Evolutionary conservation across 371 early-diverging fungal genomes (phyloP), one percentile per base, ranked within the genome.

Genomic region (Mortierella polycephala): DNA sequence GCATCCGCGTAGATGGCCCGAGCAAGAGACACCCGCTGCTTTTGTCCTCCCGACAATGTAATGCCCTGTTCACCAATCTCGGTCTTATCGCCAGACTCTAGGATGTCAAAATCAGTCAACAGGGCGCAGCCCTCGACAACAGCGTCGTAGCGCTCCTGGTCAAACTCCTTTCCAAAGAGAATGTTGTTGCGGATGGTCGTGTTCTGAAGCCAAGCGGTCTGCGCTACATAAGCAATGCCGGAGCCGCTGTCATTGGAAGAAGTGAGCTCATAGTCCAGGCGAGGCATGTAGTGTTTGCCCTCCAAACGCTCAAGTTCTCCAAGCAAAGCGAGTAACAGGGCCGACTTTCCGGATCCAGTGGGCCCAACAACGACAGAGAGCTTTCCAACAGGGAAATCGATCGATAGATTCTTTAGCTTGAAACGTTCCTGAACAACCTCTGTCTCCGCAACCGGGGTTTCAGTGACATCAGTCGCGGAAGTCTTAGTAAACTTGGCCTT

Each of bases 31-130:
- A 96, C 90, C 63, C 94, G 91, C 60, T 93, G 93, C 72, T 91
- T 92, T 73, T 92, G 94, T 42, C 94, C 93, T 59, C 93, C 94
- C 1, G 90, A 89, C n/a, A 94, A 73, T 2, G 92, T 90, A 45
- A 93, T 88, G 13, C 94, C 94, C 45, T 90, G 90, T 73, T 96
- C 97, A 40, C 98, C 98, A 71, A 97, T 91, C 83, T 96, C 95
- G 0, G 98, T 98, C 73, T 82, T 62, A 74, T 98, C 98, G 42
- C 97, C 97, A 54, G 89, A 90, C 42, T 90, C 88, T 7, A 99
- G 74, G 58, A 89, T 89, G 16, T 91, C 85, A 54, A 98, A 83
- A 71, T 98, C 98, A 7, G 90, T 82, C 21, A 79, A 71, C 30
- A 93, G 82, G 23, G 92, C 92, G 51, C 92, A 91, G 37, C 83